Base-by-base conservation (phyloP, 345 rosid genomes). In the Hibiscus syriacus region DNA sequence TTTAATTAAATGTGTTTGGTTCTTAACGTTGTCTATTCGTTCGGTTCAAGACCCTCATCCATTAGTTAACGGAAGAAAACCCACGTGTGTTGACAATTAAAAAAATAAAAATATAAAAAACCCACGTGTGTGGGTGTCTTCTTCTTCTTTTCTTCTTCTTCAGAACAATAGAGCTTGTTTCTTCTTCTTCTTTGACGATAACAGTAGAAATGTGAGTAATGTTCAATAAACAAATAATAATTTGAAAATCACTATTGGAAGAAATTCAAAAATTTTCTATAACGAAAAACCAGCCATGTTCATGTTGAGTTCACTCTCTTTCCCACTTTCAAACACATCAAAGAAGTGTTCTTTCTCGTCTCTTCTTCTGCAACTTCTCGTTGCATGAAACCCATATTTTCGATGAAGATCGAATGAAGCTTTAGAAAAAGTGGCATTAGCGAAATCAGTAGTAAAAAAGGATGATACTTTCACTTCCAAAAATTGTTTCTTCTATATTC, bases 331-430 rank as follows among this genome's bases (percentile, higher is more conserved):
- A 38, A 65, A 67, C 62, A 71, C n/a, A n/a, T n/a, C n/a, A n/a
- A n/a, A n/a, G n/a, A n/a, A 50, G 57, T n/a, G n/a, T n/a, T n/a
- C n/a, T n/a, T n/a, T n/a, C n/a, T n/a, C n/a, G n/a, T n/a, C n/a
- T n/a, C n/a, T 55, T 73, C 55, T 38, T 64, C 52, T 38, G 30
- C 32, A 13, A 43, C 1, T 4, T 17, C n/a, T n/a, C 7, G n/a
- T 84, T 87, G 96, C 96, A 61, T 41, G 4, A 26, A 25, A 55
- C 32, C 6, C 11, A 48, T 3, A 49, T 0, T 11, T n/a, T 12
- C 13, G 19, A 26, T 26, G 22, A 29, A 43, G 20, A 7, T 30
- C 73, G 9, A 20, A 61, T 66, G 72, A 62, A 22, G n/a, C 36
- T 2, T 36, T 29, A 57, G n/a, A 14, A 23, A 56, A 29, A 20